These are phyloP conservation scores for Amanita polypyramis DNA, from an alignment of 768 basidiomycete species.

Conservation along the genomic window DNA sequence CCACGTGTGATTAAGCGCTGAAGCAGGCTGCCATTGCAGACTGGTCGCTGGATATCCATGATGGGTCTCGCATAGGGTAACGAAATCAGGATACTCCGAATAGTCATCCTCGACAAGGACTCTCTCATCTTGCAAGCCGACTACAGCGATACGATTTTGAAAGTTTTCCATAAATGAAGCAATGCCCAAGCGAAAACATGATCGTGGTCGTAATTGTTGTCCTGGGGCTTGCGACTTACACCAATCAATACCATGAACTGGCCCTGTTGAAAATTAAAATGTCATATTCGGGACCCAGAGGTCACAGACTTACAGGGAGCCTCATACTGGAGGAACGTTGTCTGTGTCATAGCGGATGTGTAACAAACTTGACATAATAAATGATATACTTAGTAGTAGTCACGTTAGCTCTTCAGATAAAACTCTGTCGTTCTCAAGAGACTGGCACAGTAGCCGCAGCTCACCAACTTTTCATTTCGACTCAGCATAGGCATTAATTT, in stretches of 20 bases:
- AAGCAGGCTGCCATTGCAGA: constrained; percentile 86
- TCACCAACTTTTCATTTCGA: background rate
- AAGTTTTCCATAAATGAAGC: constrained; percentile 81
- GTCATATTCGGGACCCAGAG: background rate
- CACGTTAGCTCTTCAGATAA: constrained; percentile 7
- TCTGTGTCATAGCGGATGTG: constrained; percentile 44
- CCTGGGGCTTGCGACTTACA: constrained; percentile 72
- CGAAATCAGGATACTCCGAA: constrained; percentile 78
- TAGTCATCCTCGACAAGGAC: constrained; percentile 83
- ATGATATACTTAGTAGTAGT: constrained; percentile 28
- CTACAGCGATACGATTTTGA: constrained; percentile 70
- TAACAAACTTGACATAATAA: constrained; percentile 31
- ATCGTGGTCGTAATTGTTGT: constrained; percentile 61
- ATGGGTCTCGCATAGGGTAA: constrained; percentile 70
- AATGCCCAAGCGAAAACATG: constrained; percentile 76
- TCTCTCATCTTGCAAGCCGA: constrained; percentile 75
- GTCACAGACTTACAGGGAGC: constrained; percentile 60
- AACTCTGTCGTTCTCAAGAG: background rate
- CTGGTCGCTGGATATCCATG: constrained; percentile 92
- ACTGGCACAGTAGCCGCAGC: background rate
- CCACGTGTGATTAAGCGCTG: constrained; percentile 54
- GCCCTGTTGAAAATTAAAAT: constrained; percentile 40
- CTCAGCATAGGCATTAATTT: too few relatives aligned
- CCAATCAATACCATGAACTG: constrained; percentile 81
- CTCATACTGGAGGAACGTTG: constrained; percentile 71